Percentiles rank a stretch among this genome's conserved stretches.
Conservation (phyloP, 169 alveolate genomes). For the Plasmodium adleri region DNA sequence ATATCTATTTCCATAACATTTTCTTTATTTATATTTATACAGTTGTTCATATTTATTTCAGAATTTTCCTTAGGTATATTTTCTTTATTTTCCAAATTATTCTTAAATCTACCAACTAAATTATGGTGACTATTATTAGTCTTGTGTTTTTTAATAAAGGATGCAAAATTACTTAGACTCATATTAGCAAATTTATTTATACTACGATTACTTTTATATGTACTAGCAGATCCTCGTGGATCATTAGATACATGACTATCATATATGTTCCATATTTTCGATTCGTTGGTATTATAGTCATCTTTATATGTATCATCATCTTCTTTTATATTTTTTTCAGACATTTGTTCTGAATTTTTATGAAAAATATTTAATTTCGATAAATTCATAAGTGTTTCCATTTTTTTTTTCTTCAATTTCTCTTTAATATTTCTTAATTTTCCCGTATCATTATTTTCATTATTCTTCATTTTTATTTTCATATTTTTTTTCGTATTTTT, state of each 20-base stretch:
- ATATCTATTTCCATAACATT: no score
- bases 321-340: constrained; percentile 5
- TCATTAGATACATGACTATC: not conserved
- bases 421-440: constrained; percentile 45
- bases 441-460: constrained; percentile 14
- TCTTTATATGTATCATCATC: not conserved
- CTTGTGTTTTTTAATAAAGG: not conserved
- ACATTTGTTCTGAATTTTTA: constrained; percentile 25
- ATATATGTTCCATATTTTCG: not conserved
- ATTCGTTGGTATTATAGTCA: not conserved
- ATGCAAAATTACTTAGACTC: constrained; percentile 1
- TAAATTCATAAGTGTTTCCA: constrained; percentile 31
- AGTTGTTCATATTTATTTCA: not conserved
- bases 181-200: constrained; percentile 3
- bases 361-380: constrained; percentile 29
- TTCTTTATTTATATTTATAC: no score
- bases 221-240: not conserved
- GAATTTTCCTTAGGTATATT: not conserved
- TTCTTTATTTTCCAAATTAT: not conserved
- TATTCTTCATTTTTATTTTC: constrained; percentile 8
- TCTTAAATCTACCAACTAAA: not conserved
- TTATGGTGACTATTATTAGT: not conserved
- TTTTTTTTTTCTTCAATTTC: constrained; percentile 44
- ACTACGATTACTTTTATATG: constrained; percentile 2
- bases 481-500: no score